phyloP scores from a whole-genome alignment of 2,329 filamentous ascomycete genomes.

The Botrytis medusae region DNA sequence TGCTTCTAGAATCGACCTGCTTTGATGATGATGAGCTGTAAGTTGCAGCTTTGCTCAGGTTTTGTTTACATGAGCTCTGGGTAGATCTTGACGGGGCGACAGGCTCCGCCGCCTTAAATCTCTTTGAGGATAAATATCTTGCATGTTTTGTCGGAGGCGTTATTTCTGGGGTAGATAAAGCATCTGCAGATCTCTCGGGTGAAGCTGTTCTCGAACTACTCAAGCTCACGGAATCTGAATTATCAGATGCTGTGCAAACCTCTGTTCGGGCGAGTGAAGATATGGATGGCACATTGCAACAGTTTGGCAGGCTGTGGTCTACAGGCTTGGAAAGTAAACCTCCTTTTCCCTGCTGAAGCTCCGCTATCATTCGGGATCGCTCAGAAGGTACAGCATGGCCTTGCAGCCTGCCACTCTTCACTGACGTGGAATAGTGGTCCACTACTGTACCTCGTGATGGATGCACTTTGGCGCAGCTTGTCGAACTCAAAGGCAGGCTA shows the following conservation, averaged over 20 bases:
- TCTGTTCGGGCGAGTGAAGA: neutral
- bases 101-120: neutral
- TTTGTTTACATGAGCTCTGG: neutral
- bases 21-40: neutral
- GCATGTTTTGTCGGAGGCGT: neutral
- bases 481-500: neutral
- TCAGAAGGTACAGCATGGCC: slow-evolving; percentile 10
- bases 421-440: neutral
- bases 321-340: neutral
- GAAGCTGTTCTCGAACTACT: slow-evolving; percentile 12
- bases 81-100: neutral
- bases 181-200: neutral
- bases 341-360: neutral
- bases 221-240: neutral
- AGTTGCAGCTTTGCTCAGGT: neutral
- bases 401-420: neutral
- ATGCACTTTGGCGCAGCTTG: neutral
- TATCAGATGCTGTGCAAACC: neutral
- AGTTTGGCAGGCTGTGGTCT: neutral
- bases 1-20: neutral
- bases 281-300: neutral
- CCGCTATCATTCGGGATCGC: neutral
- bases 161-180: neutral
- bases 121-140: neutral
- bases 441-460: neutral